Evolutionary conservation across 2,329 filamentous ascomycete species (phyloP), one percentile per base, ranked within the genome.

Genomic region (Penicillium sp.): DNA sequence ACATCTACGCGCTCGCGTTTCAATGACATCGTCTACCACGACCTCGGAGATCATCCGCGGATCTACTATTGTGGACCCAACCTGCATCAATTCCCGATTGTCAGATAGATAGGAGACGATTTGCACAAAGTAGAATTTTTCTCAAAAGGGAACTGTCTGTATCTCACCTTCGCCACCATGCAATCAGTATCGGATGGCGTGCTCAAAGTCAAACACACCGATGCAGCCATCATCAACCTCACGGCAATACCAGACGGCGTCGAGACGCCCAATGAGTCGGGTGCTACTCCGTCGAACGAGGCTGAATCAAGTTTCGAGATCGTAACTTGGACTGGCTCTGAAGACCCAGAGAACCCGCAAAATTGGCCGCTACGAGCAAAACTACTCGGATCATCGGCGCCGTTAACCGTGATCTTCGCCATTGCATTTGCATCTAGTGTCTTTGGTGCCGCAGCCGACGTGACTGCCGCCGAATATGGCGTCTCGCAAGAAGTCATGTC

Each of bases 401-500:
- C 61, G 6, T 52, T 63, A 22, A 48, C 71, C 1, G 73, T 81
- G 65, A 79, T 79, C 13, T 81, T 83, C 65, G 72, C 70, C 55
- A 75, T 80, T 40, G 79, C 80, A 2, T 82, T 82, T 57, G 74
- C 79, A 22, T 78, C 74, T 51, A 79, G 76, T 25, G 71, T 82
- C 52, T 81, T 81, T 67, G 76, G 73, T 33, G 73, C 80, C 13
- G 77, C 79, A 0, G 76, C 76, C 6, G 33, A 53, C n/a, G 70
- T 71, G 16, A 79, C 78, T 0, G 72, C 80, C 6, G 52, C 69
- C 26, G 59, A 79, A 40, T 85, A 78, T 58, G 65, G 70, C 22
- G 80, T 83, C 3, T 77, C 78, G 2, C 68, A 66, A 2, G 78
- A 82, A 55, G 78, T 84, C 2, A 82, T 81, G 61, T 80, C 79